Evolutionary conservation across 331 rosid genomes (phyloP).

Genomic region (Cydonia oblonga): DNA sequence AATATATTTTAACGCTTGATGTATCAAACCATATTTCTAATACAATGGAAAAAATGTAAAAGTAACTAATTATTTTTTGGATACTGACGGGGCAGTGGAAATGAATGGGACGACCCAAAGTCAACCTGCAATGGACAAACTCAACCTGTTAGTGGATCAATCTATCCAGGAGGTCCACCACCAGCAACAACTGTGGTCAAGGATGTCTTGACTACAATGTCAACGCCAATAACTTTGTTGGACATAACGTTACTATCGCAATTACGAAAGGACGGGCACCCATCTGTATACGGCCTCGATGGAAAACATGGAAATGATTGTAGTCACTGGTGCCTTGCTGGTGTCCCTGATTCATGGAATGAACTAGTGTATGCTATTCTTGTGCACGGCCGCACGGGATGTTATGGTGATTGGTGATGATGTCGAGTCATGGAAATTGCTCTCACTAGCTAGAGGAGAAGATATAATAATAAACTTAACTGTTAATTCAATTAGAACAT

Average conservation of each 20-base stretch:
- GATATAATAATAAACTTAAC: too few species aligned
- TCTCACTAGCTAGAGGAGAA: too few species aligned
- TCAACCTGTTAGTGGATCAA: conserved; percentile 19
- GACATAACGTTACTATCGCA: conserved; percentile 32
- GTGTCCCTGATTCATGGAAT: conserved; percentile 41
- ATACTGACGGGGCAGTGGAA: conserved; percentile 8
- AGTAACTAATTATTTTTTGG: neutral
- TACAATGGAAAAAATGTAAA: neutral
- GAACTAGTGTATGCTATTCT: conserved; percentile 19
- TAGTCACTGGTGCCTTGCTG: conserved; percentile 43
- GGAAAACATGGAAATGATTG: conserved; percentile 21
- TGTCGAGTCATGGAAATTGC: too few species aligned
- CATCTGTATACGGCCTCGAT: conserved; percentile 12
- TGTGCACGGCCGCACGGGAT: neutral
- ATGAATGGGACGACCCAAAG: conserved; percentile 12
- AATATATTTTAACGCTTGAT: too few species aligned
- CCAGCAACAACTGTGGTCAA: conserved; percentile 9
- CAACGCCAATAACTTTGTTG: conserved; percentile 13
- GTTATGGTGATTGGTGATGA: too few species aligned
- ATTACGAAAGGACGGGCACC: conserved; percentile 40
- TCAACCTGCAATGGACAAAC: conserved; percentile 29
- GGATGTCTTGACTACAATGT: conserved; percentile 18
- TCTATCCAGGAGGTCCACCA: conserved; percentile 9
- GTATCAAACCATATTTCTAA: too few species aligned
- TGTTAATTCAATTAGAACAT: too few species aligned